These are phyloP conservation scores for Stramenopiles sp. DNA, from an alignment of 352 stramenopile species.

Conservation along the genomic window DNA sequence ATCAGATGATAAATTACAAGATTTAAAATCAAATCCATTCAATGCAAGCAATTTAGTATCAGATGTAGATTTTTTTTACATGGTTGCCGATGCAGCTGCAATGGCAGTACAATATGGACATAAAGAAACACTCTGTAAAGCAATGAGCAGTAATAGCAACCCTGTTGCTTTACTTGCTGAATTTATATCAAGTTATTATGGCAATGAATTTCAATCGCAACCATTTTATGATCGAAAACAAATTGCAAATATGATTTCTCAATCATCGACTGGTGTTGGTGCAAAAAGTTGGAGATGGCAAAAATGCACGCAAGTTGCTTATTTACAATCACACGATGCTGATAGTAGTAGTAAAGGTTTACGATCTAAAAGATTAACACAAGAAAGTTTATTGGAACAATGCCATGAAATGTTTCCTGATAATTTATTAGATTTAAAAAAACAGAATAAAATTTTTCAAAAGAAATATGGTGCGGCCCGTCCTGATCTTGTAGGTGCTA, in stretches of 20 bases:
- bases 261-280: constrained; percentile 39
- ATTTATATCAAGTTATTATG: constrained; percentile 53
- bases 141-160: constrained; percentile 25
- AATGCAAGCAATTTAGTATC: constrained; percentile 30
- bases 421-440: constrained; percentile 29
- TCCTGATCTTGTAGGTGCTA: constrained; percentile 34
- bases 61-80: constrained; percentile 62
- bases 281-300: constrained; percentile 66
- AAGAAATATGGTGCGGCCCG: constrained; percentile 46
- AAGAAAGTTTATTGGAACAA: constrained; percentile 51
- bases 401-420: constrained; percentile 45
- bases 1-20: too few relatives aligned
- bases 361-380: constrained; percentile 35
- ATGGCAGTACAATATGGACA: constrained; percentile 64
- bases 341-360: constrained; percentile 32
- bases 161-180: constrained; percentile 33
- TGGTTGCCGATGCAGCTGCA: constrained; percentile 52
- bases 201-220: constrained; percentile 37
- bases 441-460: constrained; percentile 34
- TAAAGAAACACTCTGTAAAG: constrained; percentile 45
- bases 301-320: constrained; percentile 56
- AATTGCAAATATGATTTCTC: constrained; percentile 26
- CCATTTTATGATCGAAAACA: constrained; percentile 60
- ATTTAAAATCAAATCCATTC: too few relatives aligned
- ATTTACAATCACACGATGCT: constrained; percentile 34